A percentile compares a stretch with the other conserved stretches of the same genome.
phyloP scores from a whole-genome alignment of 495 filamentous ascomycete genomes.

The Aspergillus carlsbadensis region DNA sequence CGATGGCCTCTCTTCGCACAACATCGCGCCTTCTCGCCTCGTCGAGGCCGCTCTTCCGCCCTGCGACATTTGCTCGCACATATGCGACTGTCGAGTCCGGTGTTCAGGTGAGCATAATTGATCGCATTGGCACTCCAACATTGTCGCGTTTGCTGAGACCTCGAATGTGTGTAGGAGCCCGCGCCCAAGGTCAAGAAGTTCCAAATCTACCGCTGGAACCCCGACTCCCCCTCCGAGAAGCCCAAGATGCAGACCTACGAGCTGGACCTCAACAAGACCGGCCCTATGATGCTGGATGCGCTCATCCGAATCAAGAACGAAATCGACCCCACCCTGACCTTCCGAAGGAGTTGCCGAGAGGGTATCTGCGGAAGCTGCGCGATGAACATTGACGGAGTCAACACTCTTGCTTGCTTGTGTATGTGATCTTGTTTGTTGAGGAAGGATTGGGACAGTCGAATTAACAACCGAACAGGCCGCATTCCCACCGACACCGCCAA shows the following conservation, averaged over 20 bases:
- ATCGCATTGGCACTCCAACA: constrained; percentile 28
- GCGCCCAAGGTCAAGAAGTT: constrained; percentile 82
- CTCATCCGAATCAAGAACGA: constrained; percentile 99
- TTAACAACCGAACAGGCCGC: constrained; percentile 61
- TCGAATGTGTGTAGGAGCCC: constrained; percentile 54
- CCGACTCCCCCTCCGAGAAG: constrained; percentile 85
- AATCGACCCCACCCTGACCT: constrained; percentile 93
- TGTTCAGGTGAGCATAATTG: constrained; percentile 32
- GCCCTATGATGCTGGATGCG: constrained; percentile 96
- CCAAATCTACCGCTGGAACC: constrained; percentile 99
- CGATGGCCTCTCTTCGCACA: constrained; percentile 79
- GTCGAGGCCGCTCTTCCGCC: constrained; percentile 52
- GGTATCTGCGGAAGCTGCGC: constrained; percentile 98
- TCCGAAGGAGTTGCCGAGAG: constrained; percentile 92
- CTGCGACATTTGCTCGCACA: constrained; percentile 43
- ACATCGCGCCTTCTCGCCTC: constrained; percentile 64
- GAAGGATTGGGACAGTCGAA: constrained; percentile 2
- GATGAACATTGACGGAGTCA: constrained; percentile 99
- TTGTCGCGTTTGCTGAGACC: constrained; percentile 48
- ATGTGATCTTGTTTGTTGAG: constrained; percentile 34
- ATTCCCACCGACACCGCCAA: constrained; percentile 79
- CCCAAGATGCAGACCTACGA: constrained; percentile 93
- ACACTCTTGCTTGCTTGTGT: constrained; percentile 97
- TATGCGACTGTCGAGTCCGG: constrained; percentile 54
- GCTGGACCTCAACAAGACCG: constrained; percentile 95